Conservation (phyloP, 202 grass and related monocot genomes). For the Cymbopogon flexuosus region DNA sequence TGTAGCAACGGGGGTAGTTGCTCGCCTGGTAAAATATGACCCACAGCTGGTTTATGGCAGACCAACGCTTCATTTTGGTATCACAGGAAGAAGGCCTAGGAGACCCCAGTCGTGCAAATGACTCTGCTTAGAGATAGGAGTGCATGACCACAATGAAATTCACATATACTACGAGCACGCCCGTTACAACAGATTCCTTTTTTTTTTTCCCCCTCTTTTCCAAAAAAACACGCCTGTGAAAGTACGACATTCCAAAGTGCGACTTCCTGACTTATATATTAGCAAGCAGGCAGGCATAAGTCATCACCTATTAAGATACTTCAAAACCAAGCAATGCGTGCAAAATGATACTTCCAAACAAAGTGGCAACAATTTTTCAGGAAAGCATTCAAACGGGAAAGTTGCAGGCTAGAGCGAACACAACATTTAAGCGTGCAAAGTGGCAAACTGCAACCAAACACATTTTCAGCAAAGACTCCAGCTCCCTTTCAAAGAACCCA, state of each 20-base stretch:
- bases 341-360: background rate
- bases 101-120: conserved; percentile 1
- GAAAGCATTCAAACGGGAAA: background rate
- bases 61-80: conserved; percentile 18
- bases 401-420: background rate
- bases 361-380: background rate
- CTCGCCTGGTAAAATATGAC: conserved; percentile 24
- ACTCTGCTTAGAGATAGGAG: background rate
- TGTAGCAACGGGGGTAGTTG: background rate
- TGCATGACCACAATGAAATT: background rate
- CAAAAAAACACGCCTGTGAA: background rate
- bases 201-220: background rate
- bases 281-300: background rate
- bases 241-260: background rate
- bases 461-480: conserved; percentile 24
- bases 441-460: background rate
- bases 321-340: background rate
- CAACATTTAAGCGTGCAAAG: conserved; percentile 11
- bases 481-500: background rate
- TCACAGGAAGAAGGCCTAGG: background rate
- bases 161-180: background rate
- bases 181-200: background rate
- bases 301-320: background rate
- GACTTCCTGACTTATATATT: background rate
- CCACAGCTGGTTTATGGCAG: conserved; percentile 25